These are phyloP conservation scores for Yamadazyma endophytica DNA, from an alignment of 805 yeast genomes.

Conservation along the genomic window DNA sequence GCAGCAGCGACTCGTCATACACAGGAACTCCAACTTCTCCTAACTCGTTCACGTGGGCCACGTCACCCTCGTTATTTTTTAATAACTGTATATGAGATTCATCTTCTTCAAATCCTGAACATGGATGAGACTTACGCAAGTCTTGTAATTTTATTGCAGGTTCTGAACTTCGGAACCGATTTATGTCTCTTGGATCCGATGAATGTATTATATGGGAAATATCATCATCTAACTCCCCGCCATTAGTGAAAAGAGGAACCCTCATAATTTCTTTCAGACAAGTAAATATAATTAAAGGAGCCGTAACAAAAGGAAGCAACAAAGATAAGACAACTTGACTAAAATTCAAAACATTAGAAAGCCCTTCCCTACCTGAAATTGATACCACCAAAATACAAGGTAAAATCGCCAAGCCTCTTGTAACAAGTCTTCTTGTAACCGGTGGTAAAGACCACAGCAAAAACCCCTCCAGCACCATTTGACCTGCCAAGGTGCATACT, in stretches of 20 bases:
- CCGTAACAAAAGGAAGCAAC: slow-evolving; percentile 80
- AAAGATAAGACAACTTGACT: slow-evolving; percentile 81
- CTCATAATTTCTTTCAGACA: slow-evolving; percentile 64
- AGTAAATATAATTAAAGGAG: slow-evolving; percentile 83
- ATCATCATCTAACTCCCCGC: slow-evolving; percentile 13
- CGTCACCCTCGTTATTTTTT: slow-evolving; percentile 13
- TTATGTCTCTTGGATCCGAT: slow-evolving; percentile 2
- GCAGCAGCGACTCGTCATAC: slow-evolving; percentile 11
- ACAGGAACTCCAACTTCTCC: no score
- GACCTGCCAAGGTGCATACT: slow-evolving; percentile 91
- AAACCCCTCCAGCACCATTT: slow-evolving; percentile 90
- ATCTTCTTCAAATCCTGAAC: slow-evolving; percentile 39
- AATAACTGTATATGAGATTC: slow-evolving; percentile 16
- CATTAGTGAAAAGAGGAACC: slow-evolving; percentile 39
- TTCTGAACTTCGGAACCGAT: slow-evolving; percentile 28
- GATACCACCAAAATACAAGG: slow-evolving; percentile 79
- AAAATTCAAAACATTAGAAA: slow-evolving; percentile 67
- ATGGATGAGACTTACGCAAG: slow-evolving; percentile 37
- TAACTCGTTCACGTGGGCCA: slow-evolving; percentile 3
- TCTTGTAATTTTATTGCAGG: slow-evolving; percentile 40
- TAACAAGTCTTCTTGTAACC: slow-evolving; percentile 71
- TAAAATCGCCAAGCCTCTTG: slow-evolving; percentile 76
- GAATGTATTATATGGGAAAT: background rate
- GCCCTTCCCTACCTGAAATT: slow-evolving; percentile 76
- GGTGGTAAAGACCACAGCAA: slow-evolving; percentile 77